Evolutionary conservation across 306 rosid genomes (phyloP).

Genomic region (Cucumis cinereus): DNA sequence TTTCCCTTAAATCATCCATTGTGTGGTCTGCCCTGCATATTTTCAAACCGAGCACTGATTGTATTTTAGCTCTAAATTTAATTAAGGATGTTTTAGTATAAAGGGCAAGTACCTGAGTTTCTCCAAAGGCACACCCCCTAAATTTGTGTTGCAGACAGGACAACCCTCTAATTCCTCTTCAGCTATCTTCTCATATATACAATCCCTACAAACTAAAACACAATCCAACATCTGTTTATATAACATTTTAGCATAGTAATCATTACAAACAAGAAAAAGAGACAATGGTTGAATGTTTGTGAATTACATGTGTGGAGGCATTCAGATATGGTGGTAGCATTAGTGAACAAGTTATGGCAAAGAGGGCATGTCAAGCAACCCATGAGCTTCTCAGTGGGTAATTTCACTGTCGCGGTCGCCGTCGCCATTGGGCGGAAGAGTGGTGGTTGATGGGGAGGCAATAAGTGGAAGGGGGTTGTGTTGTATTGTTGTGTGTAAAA

Average conservation of each 20-base stretch:
- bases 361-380: constrained; percentile 98
- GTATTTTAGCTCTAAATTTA: not conserved
- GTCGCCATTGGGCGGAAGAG: not conserved
- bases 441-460: not conserved
- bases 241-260: not conserved
- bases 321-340: constrained; percentile 83
- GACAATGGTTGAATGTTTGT: not conserved
- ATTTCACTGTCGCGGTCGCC: constrained; percentile 37
- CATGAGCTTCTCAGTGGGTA: constrained; percentile 38
- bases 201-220: constrained; percentile 79
- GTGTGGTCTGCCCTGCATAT: constrained; percentile 87
- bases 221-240: not conserved
- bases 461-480: not conserved
- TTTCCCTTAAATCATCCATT: constrained; percentile 81
- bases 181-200: constrained; percentile 64
- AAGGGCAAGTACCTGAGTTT: constrained; percentile 51
- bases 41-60: not conserved
- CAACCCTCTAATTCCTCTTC: constrained; percentile 72
- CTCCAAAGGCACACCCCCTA: constrained; percentile 79
- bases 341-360: constrained; percentile 46
- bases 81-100: no score
- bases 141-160: constrained; percentile 77
- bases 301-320: constrained; percentile 85
- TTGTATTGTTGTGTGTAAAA: not conserved
- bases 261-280: no score